These are phyloP conservation scores for Ustilago trichophora DNA, from an alignment of 1,284 basidiomycete species.

Conservation along the genomic window DNA sequence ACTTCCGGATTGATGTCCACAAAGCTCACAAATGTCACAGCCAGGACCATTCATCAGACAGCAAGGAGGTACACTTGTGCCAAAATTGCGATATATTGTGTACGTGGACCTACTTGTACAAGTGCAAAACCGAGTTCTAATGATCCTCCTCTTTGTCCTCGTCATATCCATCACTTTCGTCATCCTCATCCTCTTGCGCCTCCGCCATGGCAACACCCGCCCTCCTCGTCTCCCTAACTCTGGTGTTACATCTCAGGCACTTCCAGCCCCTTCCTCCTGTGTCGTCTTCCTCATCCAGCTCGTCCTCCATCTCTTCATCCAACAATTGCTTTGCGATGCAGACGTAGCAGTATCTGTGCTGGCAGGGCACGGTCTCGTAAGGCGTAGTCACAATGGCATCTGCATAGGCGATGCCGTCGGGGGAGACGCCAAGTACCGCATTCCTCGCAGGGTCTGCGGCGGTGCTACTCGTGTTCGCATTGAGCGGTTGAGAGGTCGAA, in stretches of 20 bases:
- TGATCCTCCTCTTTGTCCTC: too few species aligned
- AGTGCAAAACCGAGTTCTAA: too few species aligned
- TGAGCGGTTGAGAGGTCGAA: slow-evolving; percentile 29
- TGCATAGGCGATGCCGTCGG: slow-evolving; percentile 57
- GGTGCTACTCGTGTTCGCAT: slow-evolving; percentile 12
- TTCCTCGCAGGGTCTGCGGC: slow-evolving; percentile 8
- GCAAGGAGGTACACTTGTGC: too few species aligned
- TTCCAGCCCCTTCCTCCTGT: slow-evolving; percentile 51
- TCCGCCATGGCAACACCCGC: background rate
- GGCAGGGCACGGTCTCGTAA: slow-evolving; percentile 62
- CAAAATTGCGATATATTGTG: too few species aligned
- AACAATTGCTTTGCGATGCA: slow-evolving; percentile 61
- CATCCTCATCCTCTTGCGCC: background rate
- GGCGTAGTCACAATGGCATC: slow-evolving; percentile 55
- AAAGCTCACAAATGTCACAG: too few species aligned
- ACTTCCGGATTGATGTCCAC: too few species aligned
- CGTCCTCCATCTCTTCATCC: slow-evolving; percentile 60
- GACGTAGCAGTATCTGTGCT: slow-evolving; percentile 62
- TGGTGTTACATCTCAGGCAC: slow-evolving; percentile 58
- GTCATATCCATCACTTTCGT: background rate
- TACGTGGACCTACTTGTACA: too few species aligned
- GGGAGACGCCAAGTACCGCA: slow-evolving; percentile 35
- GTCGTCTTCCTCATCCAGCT: slow-evolving; percentile 48
- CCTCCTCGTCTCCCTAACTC: slow-evolving; percentile 36
- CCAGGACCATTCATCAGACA: too few species aligned